Base-by-base conservation (phyloP, 129 eudicot genomes). In the Cynara cardunculus region DNA sequence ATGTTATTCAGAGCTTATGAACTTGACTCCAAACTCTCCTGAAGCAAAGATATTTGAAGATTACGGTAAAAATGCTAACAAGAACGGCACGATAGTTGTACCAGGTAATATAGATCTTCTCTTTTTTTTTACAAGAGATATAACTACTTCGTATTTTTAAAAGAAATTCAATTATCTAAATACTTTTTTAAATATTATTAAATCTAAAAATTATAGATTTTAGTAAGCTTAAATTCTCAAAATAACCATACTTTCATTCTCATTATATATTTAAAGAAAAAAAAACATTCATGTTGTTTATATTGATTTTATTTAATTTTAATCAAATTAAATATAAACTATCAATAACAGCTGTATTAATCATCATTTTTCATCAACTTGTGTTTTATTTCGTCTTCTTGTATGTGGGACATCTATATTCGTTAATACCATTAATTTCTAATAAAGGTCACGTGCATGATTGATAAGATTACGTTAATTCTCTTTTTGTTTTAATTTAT, bases 41-140 rank as follows among this genome's bases (percentile, higher is more conserved):
- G 91, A 89, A 22, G 91, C 93, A 5, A 89, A 89, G 85, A 87
- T 91, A 2, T 91, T 91, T 71, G 79, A 78, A 74, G 97, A 91
- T 83, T 89, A 80, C 69, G 93, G 78, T 3, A 87, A 78, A 31
- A 79, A 34, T 31, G 79, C 83, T 70, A 81, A 78, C n/a, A 78
- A 14, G 25, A 88, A 53, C 71, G 66, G 49, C 37, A 64, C 86
- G 3, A 25, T 81, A 22, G 53, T 78, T 65, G 25, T 75, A 19
- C 25, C 72, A 16, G 89, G 88, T 84, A 82, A 80, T 7, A 25
- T 30, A 10, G 6, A 35, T 35, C 1, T 35, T 10, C 41, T n/a
- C n/a, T 34, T 46, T 46, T 46, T 3, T 12, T 46, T 13, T 46
- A 46, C 19, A 14, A 0, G 5, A 46, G 2, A 14, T 46, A 46